A percentile compares a stretch with the other conserved stretches of the same genome.
phyloP scores from a whole-genome alignment of 2,329 filamentous ascomycete genomes.

The Fusarium aywerte region DNA sequence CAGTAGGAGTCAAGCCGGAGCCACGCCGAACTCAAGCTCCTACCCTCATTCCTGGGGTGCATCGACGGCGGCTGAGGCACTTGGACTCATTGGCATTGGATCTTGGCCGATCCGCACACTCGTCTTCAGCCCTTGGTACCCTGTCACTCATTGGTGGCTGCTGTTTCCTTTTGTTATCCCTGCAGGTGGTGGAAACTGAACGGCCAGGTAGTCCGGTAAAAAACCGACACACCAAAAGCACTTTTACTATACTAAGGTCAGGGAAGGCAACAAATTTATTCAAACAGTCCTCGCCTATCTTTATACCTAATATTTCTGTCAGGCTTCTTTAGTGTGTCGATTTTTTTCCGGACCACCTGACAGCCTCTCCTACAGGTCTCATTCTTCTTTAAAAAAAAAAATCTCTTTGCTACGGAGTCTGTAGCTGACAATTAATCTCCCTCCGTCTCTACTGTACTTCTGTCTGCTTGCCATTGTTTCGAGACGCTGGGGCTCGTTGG shows the following conservation, averaged over 20 bases:
- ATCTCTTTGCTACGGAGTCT: not conserved
- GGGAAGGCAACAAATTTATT: too few relatives aligned
- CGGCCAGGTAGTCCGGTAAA: too few relatives aligned
- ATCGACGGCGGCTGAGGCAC: slow-evolving; percentile 24
- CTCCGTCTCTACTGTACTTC: not conserved
- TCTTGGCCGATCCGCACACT: slow-evolving; percentile 23
- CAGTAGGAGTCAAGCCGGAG: slow-evolving; percentile 20
- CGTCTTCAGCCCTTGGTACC: slow-evolving; percentile 23
- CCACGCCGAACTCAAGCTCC: slow-evolving; percentile 27
- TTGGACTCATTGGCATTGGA: slow-evolving; percentile 12
- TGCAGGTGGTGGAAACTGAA: slow-evolving; percentile 31
- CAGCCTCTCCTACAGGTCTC: slow-evolving; percentile 7
- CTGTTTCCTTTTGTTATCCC: slow-evolving; percentile 30
- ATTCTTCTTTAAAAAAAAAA: not conserved
- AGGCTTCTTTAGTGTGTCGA: too few relatives aligned
- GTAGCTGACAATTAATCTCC: slow-evolving; percentile 18
- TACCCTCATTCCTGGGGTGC: slow-evolving; percentile 32
- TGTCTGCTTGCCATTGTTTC: not conserved
- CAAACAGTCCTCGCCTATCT: too few relatives aligned
- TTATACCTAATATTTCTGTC: too few relatives aligned
- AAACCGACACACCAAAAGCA: too few relatives aligned
- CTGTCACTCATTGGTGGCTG: slow-evolving; percentile 23
- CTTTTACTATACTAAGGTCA: too few relatives aligned
- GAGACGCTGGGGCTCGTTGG: slow-evolving; percentile 3
- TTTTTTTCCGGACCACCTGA: too few relatives aligned